Percentiles rank a stretch among this genome's conserved stretches.
Evolutionary conservation across 2,329 filamentous ascomycete species (phyloP).

Genomic region (Cryphonectria naterciae): DNA sequence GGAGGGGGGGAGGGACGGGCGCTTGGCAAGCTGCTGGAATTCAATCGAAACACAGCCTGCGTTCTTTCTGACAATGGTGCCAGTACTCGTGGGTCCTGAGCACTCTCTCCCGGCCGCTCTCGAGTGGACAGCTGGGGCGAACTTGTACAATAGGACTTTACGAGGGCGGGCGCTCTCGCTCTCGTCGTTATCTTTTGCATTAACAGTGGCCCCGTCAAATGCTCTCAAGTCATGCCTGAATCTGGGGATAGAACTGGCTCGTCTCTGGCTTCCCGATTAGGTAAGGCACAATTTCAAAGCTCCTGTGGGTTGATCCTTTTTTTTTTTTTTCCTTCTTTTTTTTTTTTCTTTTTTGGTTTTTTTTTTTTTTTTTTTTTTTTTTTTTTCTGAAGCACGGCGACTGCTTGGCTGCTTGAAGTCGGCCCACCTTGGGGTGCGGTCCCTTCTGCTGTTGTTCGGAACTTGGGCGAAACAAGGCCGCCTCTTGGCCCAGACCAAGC

Average conservation of each 20-base stretch:
- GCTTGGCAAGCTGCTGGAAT: not conserved
- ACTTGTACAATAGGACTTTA: not conserved
- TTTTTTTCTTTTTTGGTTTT: not conserved
- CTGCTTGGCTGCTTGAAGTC: not conserved
- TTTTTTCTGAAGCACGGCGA: not conserved
- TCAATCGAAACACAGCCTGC: not conserved
- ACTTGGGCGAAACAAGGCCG: conserved; percentile 30
- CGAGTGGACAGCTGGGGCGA: not conserved
- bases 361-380: not conserved
- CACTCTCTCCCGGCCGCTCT: conserved; percentile 3
- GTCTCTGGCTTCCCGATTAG: conserved; percentile 23
- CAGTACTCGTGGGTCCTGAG: too few relatives aligned
- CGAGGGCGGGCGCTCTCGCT: not conserved
- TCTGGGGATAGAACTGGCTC: conserved; percentile 17
- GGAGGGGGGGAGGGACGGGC: not conserved
- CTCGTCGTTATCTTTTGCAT: conserved; percentile 22
- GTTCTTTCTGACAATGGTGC: not conserved
- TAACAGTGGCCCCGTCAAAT: conserved; percentile 2
- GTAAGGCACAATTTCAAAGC: conserved; percentile 9
- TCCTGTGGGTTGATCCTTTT: not conserved
- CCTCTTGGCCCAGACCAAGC: conserved; percentile 14
- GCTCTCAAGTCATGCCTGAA: conserved; percentile 9
- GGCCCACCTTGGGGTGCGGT: conserved; percentile 3
- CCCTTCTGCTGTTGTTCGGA: conserved; percentile 21
- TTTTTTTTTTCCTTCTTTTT: not conserved